Conservation (phyloP, 2,329 filamentous ascomycete species). For the Diaporthe ilicicola region DNA sequence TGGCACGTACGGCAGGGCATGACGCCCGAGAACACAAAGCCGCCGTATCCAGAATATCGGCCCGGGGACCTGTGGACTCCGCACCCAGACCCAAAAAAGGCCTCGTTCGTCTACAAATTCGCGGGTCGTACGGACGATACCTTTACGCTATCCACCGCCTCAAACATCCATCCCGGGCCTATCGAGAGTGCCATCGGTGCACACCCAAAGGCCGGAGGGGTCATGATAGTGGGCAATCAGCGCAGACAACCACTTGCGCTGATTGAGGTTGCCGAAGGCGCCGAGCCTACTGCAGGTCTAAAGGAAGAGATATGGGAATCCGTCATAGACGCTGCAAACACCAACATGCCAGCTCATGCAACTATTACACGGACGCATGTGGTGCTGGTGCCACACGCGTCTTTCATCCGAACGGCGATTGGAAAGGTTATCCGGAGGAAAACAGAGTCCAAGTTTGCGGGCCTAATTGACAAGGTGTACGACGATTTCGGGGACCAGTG, state of each 20-base stretch:
- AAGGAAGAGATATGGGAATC: constrained; percentile 27
- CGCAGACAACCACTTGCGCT: constrained; percentile 26
- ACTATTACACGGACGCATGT: constrained; percentile 24
- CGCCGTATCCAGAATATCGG: constrained; percentile 26
- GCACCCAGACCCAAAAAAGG: constrained; percentile 36
- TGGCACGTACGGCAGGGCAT: constrained; percentile 28
- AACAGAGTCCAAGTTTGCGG: constrained; percentile 22
- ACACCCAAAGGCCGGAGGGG: not conserved
- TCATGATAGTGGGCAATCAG: constrained; percentile 24
- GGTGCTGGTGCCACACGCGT: constrained; percentile 8
- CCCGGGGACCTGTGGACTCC: constrained; percentile 36
- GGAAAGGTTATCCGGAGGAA: constrained; percentile 25
- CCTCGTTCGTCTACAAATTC: constrained; percentile 34
- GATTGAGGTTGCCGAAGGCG: constrained; percentile 20
- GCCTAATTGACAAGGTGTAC: constrained; percentile 18
- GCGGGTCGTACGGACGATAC: constrained; percentile 36
- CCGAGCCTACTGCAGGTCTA: not conserved
- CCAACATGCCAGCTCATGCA: constrained; percentile 12
- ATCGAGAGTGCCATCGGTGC: constrained; percentile 17
- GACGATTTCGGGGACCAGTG: constrained; percentile 20
- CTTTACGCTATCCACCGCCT: constrained; percentile 26
- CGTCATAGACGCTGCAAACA: constrained; percentile 15
- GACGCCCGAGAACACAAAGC: constrained; percentile 17
- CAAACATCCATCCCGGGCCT: constrained; percentile 24
- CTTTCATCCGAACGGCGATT: constrained; percentile 25